Base-by-base conservation (phyloP, 805 yeast genomes). In the Wickerhamomyces xylosicus region DNA sequence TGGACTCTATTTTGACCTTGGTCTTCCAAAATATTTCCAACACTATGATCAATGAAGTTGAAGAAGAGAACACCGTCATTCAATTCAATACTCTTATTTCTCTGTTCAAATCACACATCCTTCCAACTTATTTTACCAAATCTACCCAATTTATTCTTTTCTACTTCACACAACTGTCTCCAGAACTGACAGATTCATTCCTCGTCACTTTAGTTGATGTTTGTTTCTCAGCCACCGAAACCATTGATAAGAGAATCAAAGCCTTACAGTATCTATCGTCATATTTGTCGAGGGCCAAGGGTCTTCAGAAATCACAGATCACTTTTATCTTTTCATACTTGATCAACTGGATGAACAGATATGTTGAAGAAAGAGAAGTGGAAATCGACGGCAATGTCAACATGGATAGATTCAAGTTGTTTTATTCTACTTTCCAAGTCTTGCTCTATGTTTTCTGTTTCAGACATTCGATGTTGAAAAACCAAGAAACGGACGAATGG, bases 181-280 rank as follows among this genome's bases (percentile, higher is more conserved):
- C 80, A 4, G 94, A 85, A 52, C 66, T 90, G 42, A 74, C 85
- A 54, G 97, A 90, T 49, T 81, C 95, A 11, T 90, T 76, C 55
- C 61, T 90, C 48, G 94, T 84, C 2, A 66, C 83, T 32, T 66
- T 92, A 47, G 77, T 90, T 34, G 97, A 90, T 53, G 73, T 82
- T 31, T 85, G 95, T 3, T 80, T 92, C 56, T 73, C 79, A 37
- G 71, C 79, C 9, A 64, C 67, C 34, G 87, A 83, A 56, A 71
- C 77, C 19, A 63, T 77, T 29, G 90, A 85, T 40, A 80, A 77
- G 47, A 73, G 95, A 48, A 76, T 86, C 47, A 89, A 89, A 63
- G 83, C 96, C 3, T 72, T 89, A 72, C 97, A 92, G 59, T 90
- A 92, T 56, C 69, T 90, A 40, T 79, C 95, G 1, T 85, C 96